Evolutionary conservation across 441 rosid genomes (phyloP).

Genomic region (Sinapis alba): DNA sequence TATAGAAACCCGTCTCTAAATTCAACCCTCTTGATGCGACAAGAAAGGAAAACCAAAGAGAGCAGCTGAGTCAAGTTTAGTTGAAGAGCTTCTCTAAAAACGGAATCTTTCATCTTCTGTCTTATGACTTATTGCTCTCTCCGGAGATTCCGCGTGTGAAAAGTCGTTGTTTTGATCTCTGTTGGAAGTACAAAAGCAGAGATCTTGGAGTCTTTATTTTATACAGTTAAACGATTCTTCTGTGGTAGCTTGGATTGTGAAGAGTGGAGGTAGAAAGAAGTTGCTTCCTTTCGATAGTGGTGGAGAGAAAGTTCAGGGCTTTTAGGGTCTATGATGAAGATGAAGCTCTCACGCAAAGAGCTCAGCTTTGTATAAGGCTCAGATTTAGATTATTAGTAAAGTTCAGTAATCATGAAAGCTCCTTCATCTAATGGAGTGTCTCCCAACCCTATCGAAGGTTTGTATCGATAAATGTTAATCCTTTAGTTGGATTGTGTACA

Average conservation of each 20-base stretch:
- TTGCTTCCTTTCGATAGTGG: background rate
- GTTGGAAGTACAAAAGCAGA: conserved; percentile 21
- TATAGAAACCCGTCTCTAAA: conserved; percentile 7
- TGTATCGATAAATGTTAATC: conserved; percentile 18
- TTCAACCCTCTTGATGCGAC: conserved; percentile 24
- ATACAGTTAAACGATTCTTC: no score
- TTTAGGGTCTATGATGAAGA: conserved; percentile 33
- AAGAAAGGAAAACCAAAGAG: conserved; percentile 13
- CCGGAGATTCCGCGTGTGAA: conserved; percentile 35
- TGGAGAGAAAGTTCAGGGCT: conserved; percentile 9
- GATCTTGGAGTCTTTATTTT: conserved; percentile 41
- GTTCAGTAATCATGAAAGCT: conserved; percentile 65
- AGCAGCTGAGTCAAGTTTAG: conserved; percentile 24
- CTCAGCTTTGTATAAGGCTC: conserved; percentile 35
- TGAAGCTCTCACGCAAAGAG: conserved; percentile 38
- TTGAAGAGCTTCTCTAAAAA: conserved; percentile 12
- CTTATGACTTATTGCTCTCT: conserved; percentile 19
- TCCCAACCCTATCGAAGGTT: conserved; percentile 80
- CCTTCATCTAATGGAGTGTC: conserved; percentile 78
- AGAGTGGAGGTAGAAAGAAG: conserved; percentile 8
- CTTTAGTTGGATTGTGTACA: conserved; percentile 17
- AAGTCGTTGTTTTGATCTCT: conserved; percentile 24
- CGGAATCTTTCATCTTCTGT: conserved; percentile 26
- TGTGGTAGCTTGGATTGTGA: conserved; percentile 22
- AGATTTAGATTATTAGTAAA: conserved; percentile 40